Percentiles rank a stretch among this genome's conserved stretches.
These are phyloP conservation scores for Vigna radiata DNA, from an alignment of 306 rosid genomes.

Conservation along the genomic window DNA sequence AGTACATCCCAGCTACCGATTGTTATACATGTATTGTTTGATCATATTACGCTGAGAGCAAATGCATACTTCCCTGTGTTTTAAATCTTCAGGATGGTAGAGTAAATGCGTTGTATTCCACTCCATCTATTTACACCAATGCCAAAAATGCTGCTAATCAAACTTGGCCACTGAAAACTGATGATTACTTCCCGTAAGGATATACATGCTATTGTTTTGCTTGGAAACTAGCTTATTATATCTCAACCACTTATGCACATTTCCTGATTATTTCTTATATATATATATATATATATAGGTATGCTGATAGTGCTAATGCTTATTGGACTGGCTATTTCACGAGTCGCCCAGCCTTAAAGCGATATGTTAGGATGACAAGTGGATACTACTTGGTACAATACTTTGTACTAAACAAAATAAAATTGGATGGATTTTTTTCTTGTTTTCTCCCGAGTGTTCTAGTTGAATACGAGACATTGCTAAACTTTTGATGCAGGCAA, in stretches of 20 bases:
- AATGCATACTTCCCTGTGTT: conserved; percentile 31
- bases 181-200: conserved; percentile 92
- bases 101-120: conserved; percentile 89
- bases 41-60: conserved; percentile 14
- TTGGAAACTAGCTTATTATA: conserved; percentile 4
- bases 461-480: conserved; percentile 6
- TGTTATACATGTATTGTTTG: neutral
- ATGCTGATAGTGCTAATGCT: conserved; percentile 69
- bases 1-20: conserved; percentile 1
- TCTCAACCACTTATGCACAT: conserved; percentile 28
- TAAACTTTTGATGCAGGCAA: conserved; percentile 57
- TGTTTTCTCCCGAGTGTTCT: conserved; percentile 5
- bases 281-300: conserved; percentile 70
- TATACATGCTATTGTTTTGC: conserved; percentile 15
- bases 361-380: conserved; percentile 74
- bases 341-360: conserved; percentile 79
- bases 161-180: conserved; percentile 87
- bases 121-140: conserved; percentile 83
- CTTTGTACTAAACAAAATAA: conserved; percentile 18
- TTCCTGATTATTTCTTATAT: conserved; percentile 20
- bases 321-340: conserved; percentile 93
- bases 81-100: conserved; percentile 76
- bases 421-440: conserved; percentile 9
- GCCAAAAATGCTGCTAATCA: conserved; percentile 82
- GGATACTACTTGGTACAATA: conserved; percentile 85